Base-by-base conservation (phyloP, 306 rosid genomes). In the Vachellia pachyceras region DNA sequence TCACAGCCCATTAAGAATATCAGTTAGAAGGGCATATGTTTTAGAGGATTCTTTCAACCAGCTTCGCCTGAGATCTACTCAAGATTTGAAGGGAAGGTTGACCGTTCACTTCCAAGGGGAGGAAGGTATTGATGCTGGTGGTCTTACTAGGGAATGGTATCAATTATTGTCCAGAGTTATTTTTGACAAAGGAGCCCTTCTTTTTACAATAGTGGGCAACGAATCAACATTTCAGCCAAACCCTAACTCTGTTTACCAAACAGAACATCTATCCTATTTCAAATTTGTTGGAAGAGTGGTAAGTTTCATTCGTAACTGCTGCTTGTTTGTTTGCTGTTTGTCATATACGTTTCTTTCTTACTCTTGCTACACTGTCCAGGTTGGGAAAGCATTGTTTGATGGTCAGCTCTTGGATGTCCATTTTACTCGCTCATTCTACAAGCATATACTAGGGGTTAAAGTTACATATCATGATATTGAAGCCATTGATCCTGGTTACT, bases 51-150 rank as follows among this genome's bases (percentile, higher is more conserved):
- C 99, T 22, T 96, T 94, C 77, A 96, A 96, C 80, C 99, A 96
- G 85, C 89, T 96, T 87, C 98, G 99, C 72, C 72, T 96, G 98
- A 87, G 99, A 84, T 82, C 98, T 36, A 82, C 91, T 66, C 85
- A 81, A 73, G 98, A 96, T 84, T 82, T 96, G 89, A 96, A 92
- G 89, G 99, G 98, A 61, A 92, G 99, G 89, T 86, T 96, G 91
- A 96, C 97, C n/a, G 98, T 96, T 84, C 94, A 96, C 87, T 96
- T 96, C 85, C 99, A 96, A 91, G 99, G 98, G 83, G 99, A 96
- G 92, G 99, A 96, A 86, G 99, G 99, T 70, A 94, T 96, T 69
- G 99, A 96, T 86, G 99, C 99, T 1, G 99, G 98, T 65, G 99
- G 99, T 63, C 99, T 96, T 79, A 92, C 99, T 42, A 92, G 99